A percentile compares a stretch with the other conserved stretches of the same genome.
These are phyloP conservation scores for Tephrocybe sp. DNA, from an alignment of 768 basidiomycete species.

Conservation along the genomic window DNA sequence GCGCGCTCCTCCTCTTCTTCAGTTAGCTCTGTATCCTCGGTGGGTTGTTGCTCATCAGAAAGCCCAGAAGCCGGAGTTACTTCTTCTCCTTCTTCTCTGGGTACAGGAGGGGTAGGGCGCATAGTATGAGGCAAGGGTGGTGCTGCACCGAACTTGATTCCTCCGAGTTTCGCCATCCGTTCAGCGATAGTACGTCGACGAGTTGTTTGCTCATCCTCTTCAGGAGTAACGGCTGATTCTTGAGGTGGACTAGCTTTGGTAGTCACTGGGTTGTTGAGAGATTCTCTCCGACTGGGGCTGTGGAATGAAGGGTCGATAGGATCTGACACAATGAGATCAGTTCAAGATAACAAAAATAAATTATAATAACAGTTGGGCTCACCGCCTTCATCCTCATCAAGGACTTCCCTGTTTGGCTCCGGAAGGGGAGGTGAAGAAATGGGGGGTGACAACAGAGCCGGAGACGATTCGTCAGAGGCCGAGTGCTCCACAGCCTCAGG, in stretches of 20 bases:
- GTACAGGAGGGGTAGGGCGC: constrained; percentile 34
- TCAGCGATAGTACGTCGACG: constrained; percentile 80
- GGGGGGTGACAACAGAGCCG: constrained; percentile 23
- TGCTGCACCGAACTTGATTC: constrained; percentile 77
- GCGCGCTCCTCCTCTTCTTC: constrained; percentile 67
- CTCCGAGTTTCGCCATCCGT: constrained; percentile 92
- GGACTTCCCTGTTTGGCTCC: constrained; percentile 36
- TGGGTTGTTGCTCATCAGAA: constrained; percentile 14
- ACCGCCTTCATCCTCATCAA: constrained; percentile 68
- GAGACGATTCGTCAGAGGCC: constrained; percentile 13
- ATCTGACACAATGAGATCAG: constrained; percentile 38
- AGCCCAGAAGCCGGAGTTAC: constrained; percentile 12
- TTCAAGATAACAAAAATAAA: no score
- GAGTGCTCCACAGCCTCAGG: constrained; percentile 9
- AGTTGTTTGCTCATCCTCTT: constrained; percentile 45
- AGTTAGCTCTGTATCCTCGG: constrained; percentile 29
- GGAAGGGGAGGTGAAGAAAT: not conserved
- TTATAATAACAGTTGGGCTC: constrained; percentile 22
- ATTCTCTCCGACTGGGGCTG: constrained; percentile 43
- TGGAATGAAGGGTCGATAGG: constrained; percentile 69
- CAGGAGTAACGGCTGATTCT: constrained; percentile 15
- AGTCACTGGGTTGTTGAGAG: constrained; percentile 22
- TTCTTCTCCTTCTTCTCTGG: constrained; percentile 25
- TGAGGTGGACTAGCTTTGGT: constrained; percentile 10
- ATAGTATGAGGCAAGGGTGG: constrained; percentile 35